A percentile compares a stretch with the other conserved stretches of the same genome.
Conservation (phyloP, 345 rosid species). For the Ceriops tagal region DNA sequence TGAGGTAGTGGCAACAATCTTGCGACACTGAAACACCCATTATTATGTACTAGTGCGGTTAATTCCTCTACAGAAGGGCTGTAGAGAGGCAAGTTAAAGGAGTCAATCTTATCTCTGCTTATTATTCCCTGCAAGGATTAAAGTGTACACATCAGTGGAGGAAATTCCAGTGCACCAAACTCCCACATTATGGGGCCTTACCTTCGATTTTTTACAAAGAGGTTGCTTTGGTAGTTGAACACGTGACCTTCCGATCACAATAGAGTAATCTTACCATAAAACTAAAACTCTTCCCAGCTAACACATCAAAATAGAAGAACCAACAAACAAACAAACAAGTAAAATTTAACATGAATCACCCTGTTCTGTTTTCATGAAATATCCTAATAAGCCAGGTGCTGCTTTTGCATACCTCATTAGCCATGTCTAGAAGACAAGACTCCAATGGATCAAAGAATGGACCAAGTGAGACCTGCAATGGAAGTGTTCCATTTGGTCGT, state of each 20-base stretch:
- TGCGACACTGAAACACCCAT: not conserved
- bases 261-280: too few species aligned
- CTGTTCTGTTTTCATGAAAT: too few species aligned
- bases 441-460: not conserved
- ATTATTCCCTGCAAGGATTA: not conserved
- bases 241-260: too few species aligned
- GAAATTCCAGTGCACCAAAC: too few species aligned
- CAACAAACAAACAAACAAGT: too few species aligned
- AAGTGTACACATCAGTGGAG: too few species aligned
- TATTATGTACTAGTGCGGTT: not conserved
- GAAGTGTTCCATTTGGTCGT: slow-evolving; percentile 10
- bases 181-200: too few species aligned
- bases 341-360: too few species aligned
- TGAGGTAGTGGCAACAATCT: not conserved
- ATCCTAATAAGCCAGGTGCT: not conserved
- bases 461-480: slow-evolving; percentile 4
- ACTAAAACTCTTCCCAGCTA: too few species aligned
- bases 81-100: not conserved
- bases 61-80: slow-evolving; percentile 15
- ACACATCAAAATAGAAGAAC: too few species aligned
- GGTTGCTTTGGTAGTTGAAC: too few species aligned
- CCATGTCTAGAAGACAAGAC: slow-evolving; percentile 18
- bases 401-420: slow-evolving; percentile 12
- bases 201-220: too few species aligned
- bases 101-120: not conserved